Base-by-base conservation (phyloP, 257 asterid species). In the Nicotiana benthamiana region DNA sequence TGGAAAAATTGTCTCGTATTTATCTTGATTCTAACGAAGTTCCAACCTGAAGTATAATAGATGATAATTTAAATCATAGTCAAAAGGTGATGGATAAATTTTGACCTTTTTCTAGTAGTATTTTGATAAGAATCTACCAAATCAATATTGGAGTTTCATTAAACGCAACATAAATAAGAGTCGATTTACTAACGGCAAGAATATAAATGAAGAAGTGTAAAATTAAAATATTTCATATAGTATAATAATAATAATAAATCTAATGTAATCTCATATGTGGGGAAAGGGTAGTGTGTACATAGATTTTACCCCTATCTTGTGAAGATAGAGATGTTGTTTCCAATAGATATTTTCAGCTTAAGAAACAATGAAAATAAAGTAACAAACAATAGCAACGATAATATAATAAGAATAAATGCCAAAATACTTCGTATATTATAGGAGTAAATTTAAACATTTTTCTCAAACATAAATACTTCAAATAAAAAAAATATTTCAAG, bases 271-370 rank as follows among this genome's bases (percentile, higher is more conserved):
- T 28, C 32, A 30, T 5, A 30, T 30, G 5, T 30, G 34, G 0
- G 5, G 34, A 3, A 0, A 30, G 34, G 5, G 3, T 28, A 30
- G 34, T 30, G 5, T 3, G 34, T 30, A 4, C 34, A 3, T 4
- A 30, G 0, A 30, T 4, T 0, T 30, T 30, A 28, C 3, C 1
- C 32, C 1, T n/a, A n/a, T n/a, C n/a, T n/a, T n/a, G n/a, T n/a
- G n/a, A n/a, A n/a, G n/a, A n/a, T n/a, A n/a, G 6, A 32, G 6
- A 32, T 0, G 1, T 0, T 5, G 36, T 5, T 32, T 32, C 0
- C 8, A 8, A 32, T 32, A 32, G 8, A 32, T n/a, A n/a, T 8
- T 1, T 1, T 5, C 36, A 8, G 8, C 8, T 32, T 8, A 32
- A 5, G 1, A 1, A 5, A 32, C 0, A 32, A 0, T 32, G 8